Conservation (phyloP, 441 rosid genomes). For the Daphne laureola region DNA sequence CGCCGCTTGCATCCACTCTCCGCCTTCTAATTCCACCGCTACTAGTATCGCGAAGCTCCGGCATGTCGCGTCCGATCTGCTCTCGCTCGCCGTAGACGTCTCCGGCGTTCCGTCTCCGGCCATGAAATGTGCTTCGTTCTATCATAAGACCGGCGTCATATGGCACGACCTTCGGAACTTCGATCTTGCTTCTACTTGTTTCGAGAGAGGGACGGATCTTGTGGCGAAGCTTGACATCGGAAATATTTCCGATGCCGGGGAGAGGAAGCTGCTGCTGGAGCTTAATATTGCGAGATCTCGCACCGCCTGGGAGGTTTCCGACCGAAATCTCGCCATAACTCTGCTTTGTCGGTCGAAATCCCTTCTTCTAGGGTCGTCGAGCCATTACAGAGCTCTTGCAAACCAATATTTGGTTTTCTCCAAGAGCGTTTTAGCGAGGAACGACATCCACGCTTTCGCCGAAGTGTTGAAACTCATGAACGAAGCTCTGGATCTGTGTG, state of each 20-base stretch:
- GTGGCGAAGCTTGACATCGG: slow-evolving; percentile 47
- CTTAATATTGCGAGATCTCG: slow-evolving; percentile 76
- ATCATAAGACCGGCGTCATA: slow-evolving; percentile 59
- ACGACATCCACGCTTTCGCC: slow-evolving; percentile 29
- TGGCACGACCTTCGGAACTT: slow-evolving; percentile 56
- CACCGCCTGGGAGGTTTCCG: slow-evolving; percentile 73
- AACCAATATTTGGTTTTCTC: slow-evolving; percentile 60
- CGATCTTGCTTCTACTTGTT: slow-evolving; percentile 79
- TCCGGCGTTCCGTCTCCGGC: slow-evolving; percentile 70
- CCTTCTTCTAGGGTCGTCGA: slow-evolving; percentile 56
- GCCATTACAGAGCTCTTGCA: slow-evolving; percentile 58
- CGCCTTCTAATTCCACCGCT: slow-evolving; percentile 22
- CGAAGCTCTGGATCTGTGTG: slow-evolving; percentile 71
- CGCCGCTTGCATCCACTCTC: slow-evolving; percentile 35
- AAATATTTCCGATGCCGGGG: slow-evolving; percentile 47
- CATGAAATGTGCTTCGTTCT: slow-evolving; percentile 68
- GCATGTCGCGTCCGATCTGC: slow-evolving; percentile 79
- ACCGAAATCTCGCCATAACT: slow-evolving; percentile 60
- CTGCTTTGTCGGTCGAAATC: slow-evolving; percentile 61
- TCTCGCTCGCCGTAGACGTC: slow-evolving; percentile 55
- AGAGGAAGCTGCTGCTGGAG: slow-evolving; percentile 60
- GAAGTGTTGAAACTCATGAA: slow-evolving; percentile 77
- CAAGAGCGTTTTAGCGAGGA: slow-evolving; percentile 42
- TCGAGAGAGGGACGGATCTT: slow-evolving; percentile 74
- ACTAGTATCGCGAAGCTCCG: slow-evolving; percentile 51